Conservation (phyloP, 805 yeast species). For the Wickerhamomyces canadensis region DNA sequence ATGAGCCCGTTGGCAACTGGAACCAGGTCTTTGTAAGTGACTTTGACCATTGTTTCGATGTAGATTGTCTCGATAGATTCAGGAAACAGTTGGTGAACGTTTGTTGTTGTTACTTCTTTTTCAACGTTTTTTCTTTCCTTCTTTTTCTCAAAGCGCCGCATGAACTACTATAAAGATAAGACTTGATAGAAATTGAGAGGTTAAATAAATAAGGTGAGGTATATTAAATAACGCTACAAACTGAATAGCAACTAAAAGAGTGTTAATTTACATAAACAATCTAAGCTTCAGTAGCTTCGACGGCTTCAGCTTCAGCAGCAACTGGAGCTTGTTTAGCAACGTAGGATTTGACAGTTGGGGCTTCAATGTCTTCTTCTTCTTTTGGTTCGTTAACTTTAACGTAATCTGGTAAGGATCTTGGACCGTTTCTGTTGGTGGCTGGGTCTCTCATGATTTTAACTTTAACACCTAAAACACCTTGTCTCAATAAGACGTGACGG, state of each 20-base stretch:
- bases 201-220: neutral
- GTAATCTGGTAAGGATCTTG: slow-evolving; percentile 91
- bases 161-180: no score
- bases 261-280: neutral
- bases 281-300: slow-evolving; percentile 11
- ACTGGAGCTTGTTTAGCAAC: slow-evolving; percentile 30
- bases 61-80: neutral
- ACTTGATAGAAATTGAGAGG: neutral
- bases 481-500: slow-evolving; percentile 99
- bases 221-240: neutral
- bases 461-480: slow-evolving; percentile 99
- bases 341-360: slow-evolving; percentile 82
- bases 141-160: no score
- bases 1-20: slow-evolving; percentile 43
- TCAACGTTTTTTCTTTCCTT: no score
- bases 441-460: slow-evolving; percentile 99
- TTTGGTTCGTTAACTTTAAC: slow-evolving; percentile 91
- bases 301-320: slow-evolving; percentile 19
- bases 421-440: slow-evolving; percentile 77
- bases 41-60: slow-evolving; percentile 14
- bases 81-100: neutral
- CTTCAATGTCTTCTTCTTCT: slow-evolving; percentile 79
- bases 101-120: neutral
- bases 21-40: slow-evolving; percentile 36
- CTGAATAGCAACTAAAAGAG: neutral